Evolutionary conservation across 495 filamentous ascomycete genomes (phyloP).

Genomic region (Neurospora terricola): DNA sequence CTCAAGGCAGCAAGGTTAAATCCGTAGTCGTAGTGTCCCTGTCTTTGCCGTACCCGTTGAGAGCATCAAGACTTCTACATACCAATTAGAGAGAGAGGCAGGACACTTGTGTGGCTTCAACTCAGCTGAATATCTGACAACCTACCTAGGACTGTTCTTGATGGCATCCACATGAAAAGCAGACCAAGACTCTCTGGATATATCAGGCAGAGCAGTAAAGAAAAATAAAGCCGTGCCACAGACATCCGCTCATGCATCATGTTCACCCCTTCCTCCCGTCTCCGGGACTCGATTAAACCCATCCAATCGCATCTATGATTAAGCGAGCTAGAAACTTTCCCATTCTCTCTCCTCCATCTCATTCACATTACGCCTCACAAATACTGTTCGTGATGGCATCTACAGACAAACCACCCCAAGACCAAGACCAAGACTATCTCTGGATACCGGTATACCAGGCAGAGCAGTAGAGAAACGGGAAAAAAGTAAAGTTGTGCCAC

Average conservation of each 20-base stretch:
- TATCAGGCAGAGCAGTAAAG: not conserved
- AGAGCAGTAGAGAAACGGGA: not conserved
- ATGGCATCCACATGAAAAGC: not conserved
- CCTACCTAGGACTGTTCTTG: not conserved
- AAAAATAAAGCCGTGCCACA: not conserved
- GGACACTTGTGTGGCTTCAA: not conserved
- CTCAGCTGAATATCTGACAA: not conserved
- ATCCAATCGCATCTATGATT: not conserved
- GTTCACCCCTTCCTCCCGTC: not conserved
- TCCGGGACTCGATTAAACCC: not conserved
- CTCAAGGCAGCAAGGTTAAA: not conserved
- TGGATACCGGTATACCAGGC: not conserved
- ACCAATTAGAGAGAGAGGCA: not conserved
- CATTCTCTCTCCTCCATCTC: not conserved
- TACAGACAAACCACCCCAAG: no score
- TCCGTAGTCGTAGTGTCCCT: not conserved
- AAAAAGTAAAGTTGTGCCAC: no score
- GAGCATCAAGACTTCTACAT: not conserved
- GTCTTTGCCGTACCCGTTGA: not conserved
- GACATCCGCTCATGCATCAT: not conserved
- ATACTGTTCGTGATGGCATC: no score
- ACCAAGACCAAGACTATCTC: not conserved
- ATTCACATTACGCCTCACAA: not conserved
- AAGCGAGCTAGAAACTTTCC: not conserved
- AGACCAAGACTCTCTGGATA: not conserved